Evolutionary conservation across 148 eudicot genomes (phyloP).

Genomic region (Chenopodium formosanum): DNA sequence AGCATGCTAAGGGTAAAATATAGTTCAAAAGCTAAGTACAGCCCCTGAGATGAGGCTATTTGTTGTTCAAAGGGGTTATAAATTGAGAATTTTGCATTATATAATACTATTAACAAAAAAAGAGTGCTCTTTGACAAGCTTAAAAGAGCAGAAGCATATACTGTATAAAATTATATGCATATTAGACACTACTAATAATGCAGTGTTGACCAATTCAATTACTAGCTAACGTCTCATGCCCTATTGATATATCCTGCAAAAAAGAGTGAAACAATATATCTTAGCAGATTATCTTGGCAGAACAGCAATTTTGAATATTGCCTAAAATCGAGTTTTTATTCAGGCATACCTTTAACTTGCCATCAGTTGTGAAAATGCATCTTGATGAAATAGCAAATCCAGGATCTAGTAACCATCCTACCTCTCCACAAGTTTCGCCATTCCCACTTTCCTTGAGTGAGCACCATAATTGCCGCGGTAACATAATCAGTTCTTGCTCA

Average conservation of each 20-base stretch:
- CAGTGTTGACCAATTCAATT: constrained; percentile 8
- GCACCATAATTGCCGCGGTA: constrained; percentile 84
- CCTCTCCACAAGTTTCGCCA: constrained; percentile 67
- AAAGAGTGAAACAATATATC: neutral
- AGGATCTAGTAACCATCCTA: constrained; percentile 73
- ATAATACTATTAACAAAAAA: neutral
- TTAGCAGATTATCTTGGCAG: constrained; percentile 5
- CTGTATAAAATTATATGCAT: neutral
- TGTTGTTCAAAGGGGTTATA: neutral
- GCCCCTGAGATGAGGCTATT: neutral
- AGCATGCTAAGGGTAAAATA: too few species aligned
- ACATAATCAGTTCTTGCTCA: constrained; percentile 42
- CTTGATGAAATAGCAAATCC: constrained; percentile 75
- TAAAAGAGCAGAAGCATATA: neutral
- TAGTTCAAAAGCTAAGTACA: constrained; percentile 1
- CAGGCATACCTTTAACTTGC: constrained; percentile 55
- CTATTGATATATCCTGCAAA: constrained; percentile 66
- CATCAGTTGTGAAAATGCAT: constrained; percentile 59
- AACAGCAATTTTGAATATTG: neutral
- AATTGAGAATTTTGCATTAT: neutral
- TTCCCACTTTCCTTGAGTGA: constrained; percentile 48
- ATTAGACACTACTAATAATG: too few species aligned
- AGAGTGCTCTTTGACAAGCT: neutral
- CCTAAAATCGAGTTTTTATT: neutral
- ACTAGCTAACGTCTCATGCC: constrained; percentile 45